Conservation (phyloP, 768 basidiomycete species). For the Boletales sp. region DNA sequence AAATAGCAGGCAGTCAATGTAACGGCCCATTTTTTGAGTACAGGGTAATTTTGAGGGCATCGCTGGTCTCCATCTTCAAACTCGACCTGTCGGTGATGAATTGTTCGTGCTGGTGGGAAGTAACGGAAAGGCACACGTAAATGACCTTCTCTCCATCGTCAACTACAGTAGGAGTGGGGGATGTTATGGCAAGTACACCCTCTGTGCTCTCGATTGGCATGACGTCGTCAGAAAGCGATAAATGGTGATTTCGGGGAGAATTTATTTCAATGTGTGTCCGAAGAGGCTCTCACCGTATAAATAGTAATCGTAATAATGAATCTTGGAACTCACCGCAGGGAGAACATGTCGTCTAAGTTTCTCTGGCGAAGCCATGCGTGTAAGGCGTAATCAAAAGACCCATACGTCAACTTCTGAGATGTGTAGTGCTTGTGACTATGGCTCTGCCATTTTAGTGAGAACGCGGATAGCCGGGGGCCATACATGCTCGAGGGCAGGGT, state of each 20-base stretch:
- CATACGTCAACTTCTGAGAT: not conserved
- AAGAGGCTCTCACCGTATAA: constrained; percentile 5
- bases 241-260: no score
- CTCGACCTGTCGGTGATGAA: constrained; percentile 32
- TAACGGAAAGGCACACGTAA: constrained; percentile 5
- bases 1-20: constrained; percentile 30
- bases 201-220: constrained; percentile 12
- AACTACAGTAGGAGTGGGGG: not conserved
- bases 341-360: not conserved
- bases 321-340: not conserved
- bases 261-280: not conserved
- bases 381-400: not conserved
- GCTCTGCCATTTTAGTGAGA: not conserved
- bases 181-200: not conserved
- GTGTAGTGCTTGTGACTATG: not conserved
- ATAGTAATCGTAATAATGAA: constrained; percentile 8
- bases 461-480: not conserved
- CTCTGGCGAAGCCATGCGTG: not conserved
- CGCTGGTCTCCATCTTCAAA: constrained; percentile 36
- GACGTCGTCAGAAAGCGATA: not conserved
- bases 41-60: constrained; percentile 37
- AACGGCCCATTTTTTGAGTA: constrained; percentile 40
- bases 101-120: not conserved
- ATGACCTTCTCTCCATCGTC: constrained; percentile 4
- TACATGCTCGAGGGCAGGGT: not conserved